Percentiles rank a stretch among this genome's conserved stretches.
phyloP scores from a whole-genome alignment of 192 early-diverging fungal species.

The Backusella macrospora region DNA sequence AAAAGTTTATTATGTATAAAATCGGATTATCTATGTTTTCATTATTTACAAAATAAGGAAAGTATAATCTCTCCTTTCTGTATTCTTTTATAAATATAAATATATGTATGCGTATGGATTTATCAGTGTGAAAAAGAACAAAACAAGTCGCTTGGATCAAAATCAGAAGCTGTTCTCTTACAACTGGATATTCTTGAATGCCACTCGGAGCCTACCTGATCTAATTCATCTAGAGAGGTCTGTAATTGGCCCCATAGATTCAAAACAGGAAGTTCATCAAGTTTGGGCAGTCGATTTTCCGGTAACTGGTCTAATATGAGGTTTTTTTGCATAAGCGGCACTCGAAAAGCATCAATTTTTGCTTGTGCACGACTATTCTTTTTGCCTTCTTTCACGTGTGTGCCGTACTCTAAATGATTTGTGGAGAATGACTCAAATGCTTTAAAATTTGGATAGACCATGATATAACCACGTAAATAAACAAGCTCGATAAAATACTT shows the following conservation, averaged over 20 bases:
- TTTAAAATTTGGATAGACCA: slow-evolving; percentile 65
- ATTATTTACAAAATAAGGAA: slow-evolving; percentile 11
- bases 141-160: slow-evolving; percentile 40
- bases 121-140: slow-evolving; percentile 31
- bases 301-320: slow-evolving; percentile 52
- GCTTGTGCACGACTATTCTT: slow-evolving; percentile 22
- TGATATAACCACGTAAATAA: slow-evolving; percentile 63
- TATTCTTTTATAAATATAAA: neutral
- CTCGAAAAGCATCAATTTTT: slow-evolving; percentile 44
- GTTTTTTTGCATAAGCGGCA: slow-evolving; percentile 55
- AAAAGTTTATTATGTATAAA: neutral
- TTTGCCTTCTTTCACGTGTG: slow-evolving; percentile 45
- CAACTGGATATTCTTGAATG: slow-evolving; percentile 45
- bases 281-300: slow-evolving; percentile 44
- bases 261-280: slow-evolving; percentile 48
- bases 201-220: slow-evolving; percentile 38
- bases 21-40: neutral
- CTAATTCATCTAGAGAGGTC: slow-evolving; percentile 20
- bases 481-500: slow-evolving; percentile 60
- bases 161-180: neutral
- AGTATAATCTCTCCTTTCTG: neutral
- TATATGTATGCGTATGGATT: neutral
- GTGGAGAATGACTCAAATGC: slow-evolving; percentile 61
- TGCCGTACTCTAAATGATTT: slow-evolving; percentile 58
- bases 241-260: slow-evolving; percentile 47